Conservation (phyloP, 106 monocot genomes). For the Dendrobium catenatum region DNA sequence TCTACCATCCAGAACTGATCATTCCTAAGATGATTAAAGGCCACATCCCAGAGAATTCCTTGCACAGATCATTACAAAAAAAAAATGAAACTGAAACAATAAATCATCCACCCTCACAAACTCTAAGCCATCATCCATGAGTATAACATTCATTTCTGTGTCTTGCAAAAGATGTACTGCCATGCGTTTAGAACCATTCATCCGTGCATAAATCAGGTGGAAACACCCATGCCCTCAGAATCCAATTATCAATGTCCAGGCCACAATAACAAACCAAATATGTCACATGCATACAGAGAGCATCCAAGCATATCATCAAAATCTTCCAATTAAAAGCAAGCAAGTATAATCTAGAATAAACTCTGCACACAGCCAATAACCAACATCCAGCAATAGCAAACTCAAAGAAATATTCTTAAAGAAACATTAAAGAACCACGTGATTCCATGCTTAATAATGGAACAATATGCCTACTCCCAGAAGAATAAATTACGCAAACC, state of each 20-base stretch:
- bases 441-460: background rate
- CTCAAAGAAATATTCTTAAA: background rate
- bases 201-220: background rate
- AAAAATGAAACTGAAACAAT: background rate
- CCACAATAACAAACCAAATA: background rate
- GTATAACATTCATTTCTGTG: background rate
- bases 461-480: background rate
- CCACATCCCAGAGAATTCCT: background rate
- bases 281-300: background rate
- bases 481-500: background rate
- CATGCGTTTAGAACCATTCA: background rate
- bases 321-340: background rate
- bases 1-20: background rate
- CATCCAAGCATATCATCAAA: background rate
- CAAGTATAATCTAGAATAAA: background rate
- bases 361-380: conserved; percentile 1
- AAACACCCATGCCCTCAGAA: background rate
- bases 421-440: background rate
- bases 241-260: background rate
- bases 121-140: background rate
- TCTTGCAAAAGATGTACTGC: background rate
- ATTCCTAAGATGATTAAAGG: background rate
- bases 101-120: background rate
- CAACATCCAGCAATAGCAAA: background rate
- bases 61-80: background rate